Percentiles rank a stretch among this genome's conserved stretches.
These are phyloP conservation scores for Ophiostoma novo-ulmi DNA, from an alignment of 2,329 filamentous ascomycete species.

Conservation along the genomic window DNA sequence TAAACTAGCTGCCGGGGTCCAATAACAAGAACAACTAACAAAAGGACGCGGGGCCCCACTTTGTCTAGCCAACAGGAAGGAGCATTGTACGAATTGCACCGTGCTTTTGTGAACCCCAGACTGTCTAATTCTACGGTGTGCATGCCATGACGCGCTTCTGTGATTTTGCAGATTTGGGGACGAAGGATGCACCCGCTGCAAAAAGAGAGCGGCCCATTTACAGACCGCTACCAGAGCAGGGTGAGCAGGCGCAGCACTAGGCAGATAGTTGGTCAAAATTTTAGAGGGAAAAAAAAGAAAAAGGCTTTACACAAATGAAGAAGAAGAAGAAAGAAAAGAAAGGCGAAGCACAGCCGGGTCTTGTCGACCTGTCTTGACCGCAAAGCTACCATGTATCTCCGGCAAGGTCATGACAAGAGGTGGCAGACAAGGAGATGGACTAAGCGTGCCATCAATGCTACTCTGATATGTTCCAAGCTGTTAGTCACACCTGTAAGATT, in stretches of 20 bases:
- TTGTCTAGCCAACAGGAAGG: not conserved
- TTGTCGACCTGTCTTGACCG: not conserved
- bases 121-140: slow-evolving; percentile 4
- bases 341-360: too few relatives aligned
- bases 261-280: not conserved
- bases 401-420: not conserved
- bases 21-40: not conserved
- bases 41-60: not conserved
- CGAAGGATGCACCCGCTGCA: too few relatives aligned
- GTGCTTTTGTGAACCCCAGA: not conserved
- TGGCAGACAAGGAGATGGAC: not conserved
- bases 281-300: not conserved
- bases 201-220: not conserved
- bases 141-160: not conserved
- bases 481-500: not conserved
- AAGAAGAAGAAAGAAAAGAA: too few relatives aligned
- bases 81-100: not conserved
- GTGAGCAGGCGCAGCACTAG: not conserved
- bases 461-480: not conserved
- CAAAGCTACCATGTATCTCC: not conserved
- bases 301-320: not conserved
- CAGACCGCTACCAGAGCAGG: not conserved
- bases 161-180: not conserved
- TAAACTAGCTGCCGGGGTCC: slow-evolving; percentile 4
- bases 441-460: not conserved